Evolutionary conservation across 2,329 filamentous ascomycete species (phyloP), one percentile per base, ranked within the genome.

Genomic region (Cercospora sp.): DNA sequence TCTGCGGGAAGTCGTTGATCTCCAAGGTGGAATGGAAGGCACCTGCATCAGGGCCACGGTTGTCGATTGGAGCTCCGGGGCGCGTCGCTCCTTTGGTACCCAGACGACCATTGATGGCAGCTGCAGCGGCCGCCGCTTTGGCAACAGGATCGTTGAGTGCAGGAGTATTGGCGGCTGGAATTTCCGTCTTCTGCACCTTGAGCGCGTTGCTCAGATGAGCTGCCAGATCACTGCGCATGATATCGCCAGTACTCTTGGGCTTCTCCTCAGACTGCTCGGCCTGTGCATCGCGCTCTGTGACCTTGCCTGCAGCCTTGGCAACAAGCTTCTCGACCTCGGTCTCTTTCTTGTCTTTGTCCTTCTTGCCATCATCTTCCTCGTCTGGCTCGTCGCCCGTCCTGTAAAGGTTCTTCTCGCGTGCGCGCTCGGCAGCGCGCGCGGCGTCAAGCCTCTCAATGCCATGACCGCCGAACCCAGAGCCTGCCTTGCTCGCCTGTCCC

Each of bases 1-100:
- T 98, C 80, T 99, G 95, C 37, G 95, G 95, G 81, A 98, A 98
- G 81, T 99, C 95, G 81, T 99, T 99, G 87, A 99, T 99, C 81
- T 98, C 95, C 70, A 99, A 85, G 3, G 94, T 98, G 16, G 95
- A 94, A 79, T 99, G 95, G 86, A 93, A 99, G 0, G 94, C 93
- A 62, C 95, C 95, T 3, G 95, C 95, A 80, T 99, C 95, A 0
- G 95, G 95, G 0, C 95, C 95, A 81, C 97, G 97, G 83, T 99
- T 99, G 83, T 99, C 95, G 78, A 97, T 96, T 7, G 95, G 93
- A 70, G 97, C 94, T 13, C 95, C 95, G 3, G 92, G 91, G 69
- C 95, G 91, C 75, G 97, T 90, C 78, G 95, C 91, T 40, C 77
- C 94, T 37, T 93, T 92, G 74, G 93, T 92, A 76, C 92, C 94